phyloP scores from a whole-genome alignment of 2,329 filamentous ascomycete genomes.

The Pleurostoma richardsiae region DNA sequence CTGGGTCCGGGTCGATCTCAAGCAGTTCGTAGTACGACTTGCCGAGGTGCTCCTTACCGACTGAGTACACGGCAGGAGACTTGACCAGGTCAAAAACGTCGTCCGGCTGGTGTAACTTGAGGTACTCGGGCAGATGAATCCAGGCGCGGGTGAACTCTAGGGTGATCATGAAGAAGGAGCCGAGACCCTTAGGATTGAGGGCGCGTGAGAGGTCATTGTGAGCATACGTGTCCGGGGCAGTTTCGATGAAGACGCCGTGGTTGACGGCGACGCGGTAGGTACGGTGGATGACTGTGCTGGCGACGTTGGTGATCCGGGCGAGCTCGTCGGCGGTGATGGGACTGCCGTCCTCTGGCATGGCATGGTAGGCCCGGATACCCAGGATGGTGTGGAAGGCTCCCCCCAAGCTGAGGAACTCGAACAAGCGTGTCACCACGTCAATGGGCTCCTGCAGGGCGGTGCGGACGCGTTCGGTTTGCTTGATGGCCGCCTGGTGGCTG shows the following conservation, averaged over 20 bases:
- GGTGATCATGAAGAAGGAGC: conserved; percentile 23
- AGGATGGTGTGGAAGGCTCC: conserved; percentile 20
- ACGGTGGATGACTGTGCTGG: conserved; percentile 22
- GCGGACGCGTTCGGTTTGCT: conserved; percentile 16
- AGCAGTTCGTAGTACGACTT: conserved; percentile 25
- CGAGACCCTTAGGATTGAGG: conserved; percentile 19
- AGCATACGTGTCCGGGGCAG: conserved; percentile 20
- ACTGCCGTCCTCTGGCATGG: conserved; percentile 16
- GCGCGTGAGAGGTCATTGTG: conserved; percentile 23
- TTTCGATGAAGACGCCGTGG: conserved; percentile 22
- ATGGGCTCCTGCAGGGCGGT: conserved; percentile 18
- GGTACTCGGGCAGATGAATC: conserved; percentile 20
- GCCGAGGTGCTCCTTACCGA: conserved; percentile 9
- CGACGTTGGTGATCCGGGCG: conserved; percentile 16
- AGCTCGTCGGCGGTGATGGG: conserved; percentile 13
- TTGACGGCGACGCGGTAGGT: conserved; percentile 21
- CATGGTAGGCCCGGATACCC: conserved; percentile 16
- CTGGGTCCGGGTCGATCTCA: conserved; percentile 16
- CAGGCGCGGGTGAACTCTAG: conserved; percentile 22
- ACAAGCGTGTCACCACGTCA: conserved; percentile 16
- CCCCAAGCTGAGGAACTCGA: conserved; percentile 14
- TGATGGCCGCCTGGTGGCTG: conserved; percentile 15
- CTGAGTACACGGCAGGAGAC: conserved; percentile 17
- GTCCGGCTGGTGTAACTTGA: conserved; percentile 20
- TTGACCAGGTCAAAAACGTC: conserved; percentile 24